Base-by-base conservation (phyloP, 179 eudicot species). In the Beta macrorhiza region DNA sequence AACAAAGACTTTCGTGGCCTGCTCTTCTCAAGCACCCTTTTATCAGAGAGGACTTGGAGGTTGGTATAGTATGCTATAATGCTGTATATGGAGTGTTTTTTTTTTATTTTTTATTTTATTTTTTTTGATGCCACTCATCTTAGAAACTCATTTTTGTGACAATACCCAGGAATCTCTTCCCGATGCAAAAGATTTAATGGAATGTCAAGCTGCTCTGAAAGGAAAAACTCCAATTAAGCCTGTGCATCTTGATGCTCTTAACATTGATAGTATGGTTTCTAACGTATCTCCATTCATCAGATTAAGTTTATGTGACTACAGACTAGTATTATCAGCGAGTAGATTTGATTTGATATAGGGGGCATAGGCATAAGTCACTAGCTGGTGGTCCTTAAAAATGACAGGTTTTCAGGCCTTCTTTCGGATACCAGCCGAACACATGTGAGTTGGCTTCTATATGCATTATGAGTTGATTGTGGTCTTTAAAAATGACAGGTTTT, bases 1-100 rank as follows among this genome's bases (percentile, higher is more conserved):
- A 95, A 76, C 89, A 87, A 81, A 90, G 99, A 79, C 83, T 96
- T 72, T 88, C 97, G 56, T 96, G 99, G 99, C 99, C 99, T 80
- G 91, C 89, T 71, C 93, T 96, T 62, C 97, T 96, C 68, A 92
- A 92, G 77, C 99, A 93, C 81, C 98, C 98, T 22, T 96, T 93
- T 83, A 92, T 96, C 80, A 89, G 65, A 87, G 99, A 90, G 81
- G 91, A 88, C 47, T 52, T 87, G 77, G 85, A 91, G 70, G 88
- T 86, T 75, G 83, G 85, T 87, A 91, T 87, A 80, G 51, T 74
- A 49, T 29, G 14, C 71, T 61, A 20, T 57, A 49, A 65, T 79
- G 1, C 10, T 51, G 81, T 19, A 67, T 11, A 72, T 15, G 29
- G 68, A 37, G 58, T 55, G 51, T 25, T 25, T 25, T 25, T 25